Evolutionary conservation across 2,329 filamentous ascomycete genomes (phyloP), one percentile per base, ranked within the genome.

Genomic region (Microdochium bolleyi): DNA sequence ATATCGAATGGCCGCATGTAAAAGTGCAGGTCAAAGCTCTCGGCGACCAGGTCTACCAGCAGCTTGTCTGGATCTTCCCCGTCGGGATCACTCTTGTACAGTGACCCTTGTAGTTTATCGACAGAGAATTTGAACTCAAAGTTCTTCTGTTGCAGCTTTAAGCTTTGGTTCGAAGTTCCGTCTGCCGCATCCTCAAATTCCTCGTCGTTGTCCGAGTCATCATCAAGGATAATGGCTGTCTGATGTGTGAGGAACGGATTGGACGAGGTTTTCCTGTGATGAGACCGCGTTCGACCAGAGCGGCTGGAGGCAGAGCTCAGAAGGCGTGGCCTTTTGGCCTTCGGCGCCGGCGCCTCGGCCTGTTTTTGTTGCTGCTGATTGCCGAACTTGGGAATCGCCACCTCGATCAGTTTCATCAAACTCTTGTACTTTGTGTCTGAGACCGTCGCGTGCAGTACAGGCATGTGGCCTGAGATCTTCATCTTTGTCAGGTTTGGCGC

Each of bases 41-140:
- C 88, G 0, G 94, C 94, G 32, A 97, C 85, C 8, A 99, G 74
- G 63, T 97, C 92, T 2, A 95, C 92, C 9, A 99, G 76, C 2
- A 99, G 74, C 52, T 88, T 77, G 61, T 99, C 95, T 0, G 84
- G 80, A 56, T 85, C 85, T 55, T 80, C 80, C 49, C 85, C 84
- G 59, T 92, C 85, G 0, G 88, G 83, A 61, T 96, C 91, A 53
- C 92, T 90, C 57, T 85, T 84, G 68, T 89, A 99, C 1, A 99
- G 75, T 1, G 94, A 97, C 2, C 94, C 94, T 69, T 95, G 92
- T 48, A 99, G 79, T 55, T 88, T 90, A 62, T 96, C 94, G 34
- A 99, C 94, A 9, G 89, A 91, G 68, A 99, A 99, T 59, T 92
- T 95, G 73, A 99, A 89, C 66, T 99, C 91, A 60, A 99, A 97